Percentiles rank a stretch among this genome's conserved stretches.
Conservation (phyloP, 768 basidiomycete genomes). For the Podaxis pistillaris region DNA sequence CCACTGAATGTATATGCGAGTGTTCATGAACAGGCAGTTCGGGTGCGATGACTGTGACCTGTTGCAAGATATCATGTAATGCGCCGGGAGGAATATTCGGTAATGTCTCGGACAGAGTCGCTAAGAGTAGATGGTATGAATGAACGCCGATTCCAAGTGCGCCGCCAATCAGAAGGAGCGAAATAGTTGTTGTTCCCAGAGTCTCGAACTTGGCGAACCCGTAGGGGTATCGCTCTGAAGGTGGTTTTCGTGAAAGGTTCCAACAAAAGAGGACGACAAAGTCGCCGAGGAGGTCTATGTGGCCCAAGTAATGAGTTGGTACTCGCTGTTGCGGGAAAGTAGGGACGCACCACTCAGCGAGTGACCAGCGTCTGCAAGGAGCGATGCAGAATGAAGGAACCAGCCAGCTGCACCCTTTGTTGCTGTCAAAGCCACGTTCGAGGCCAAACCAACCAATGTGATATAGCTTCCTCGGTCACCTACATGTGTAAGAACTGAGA, state of each 20-base stretch:
- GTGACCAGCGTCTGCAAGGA: constrained; percentile 94
- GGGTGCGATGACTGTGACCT: constrained; percentile 53
- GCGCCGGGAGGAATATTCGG: constrained; percentile 63
- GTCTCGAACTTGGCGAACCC: constrained; percentile 96
- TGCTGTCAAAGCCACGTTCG: constrained; percentile 79
- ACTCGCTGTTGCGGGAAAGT: not conserved
- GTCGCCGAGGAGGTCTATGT: constrained; percentile 81
- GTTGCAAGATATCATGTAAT: constrained; percentile 60
- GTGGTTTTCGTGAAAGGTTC: constrained; percentile 80
- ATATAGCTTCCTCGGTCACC: constrained; percentile 82
- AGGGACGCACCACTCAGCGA: constrained; percentile 71
- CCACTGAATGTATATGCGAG: constrained; percentile 60
- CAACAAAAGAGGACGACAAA: constrained; percentile 89
- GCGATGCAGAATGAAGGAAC: constrained; percentile 85
- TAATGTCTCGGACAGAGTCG: constrained; percentile 66
- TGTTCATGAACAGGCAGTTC: constrained; percentile 51
- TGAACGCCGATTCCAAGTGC: constrained; percentile 87
- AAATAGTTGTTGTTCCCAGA: constrained; percentile 87
- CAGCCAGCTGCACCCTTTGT: constrained; percentile 88
- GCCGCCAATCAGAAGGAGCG: constrained; percentile 81
- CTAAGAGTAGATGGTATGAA: constrained; percentile 80
- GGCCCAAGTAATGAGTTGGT: not conserved
- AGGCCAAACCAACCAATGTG: constrained; percentile 79
- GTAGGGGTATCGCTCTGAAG: constrained; percentile 78
- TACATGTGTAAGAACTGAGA: constrained; percentile 23